Evolutionary conservation across 2,329 filamentous ascomycete species (phyloP).

Genomic region (Sclerotinia glacialis): DNA sequence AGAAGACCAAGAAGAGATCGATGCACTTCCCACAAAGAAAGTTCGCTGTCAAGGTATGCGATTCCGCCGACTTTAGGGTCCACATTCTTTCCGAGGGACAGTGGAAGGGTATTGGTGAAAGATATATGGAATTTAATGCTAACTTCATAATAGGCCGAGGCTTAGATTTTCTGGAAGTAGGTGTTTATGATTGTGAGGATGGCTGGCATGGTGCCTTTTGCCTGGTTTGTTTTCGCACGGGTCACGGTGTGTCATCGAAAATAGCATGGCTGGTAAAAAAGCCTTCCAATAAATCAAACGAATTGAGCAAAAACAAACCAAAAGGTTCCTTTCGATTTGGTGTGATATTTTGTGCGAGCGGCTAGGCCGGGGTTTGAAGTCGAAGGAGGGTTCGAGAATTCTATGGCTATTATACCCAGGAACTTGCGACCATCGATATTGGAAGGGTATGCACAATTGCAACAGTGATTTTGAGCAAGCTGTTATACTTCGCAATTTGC

Average conservation of each 20-base stretch:
- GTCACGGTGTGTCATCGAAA: conserved; percentile 38
- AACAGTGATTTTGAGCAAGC: conserved; percentile 17
- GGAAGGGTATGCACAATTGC: not conserved
- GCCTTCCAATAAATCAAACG: conserved; percentile 37
- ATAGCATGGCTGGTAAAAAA: conserved; percentile 39
- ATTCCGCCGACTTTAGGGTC: not conserved
- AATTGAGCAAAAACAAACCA: conserved; percentile 33
- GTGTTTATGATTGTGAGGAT: conserved; percentile 31
- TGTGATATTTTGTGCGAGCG: conserved; percentile 23
- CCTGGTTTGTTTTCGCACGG: conserved; percentile 30
- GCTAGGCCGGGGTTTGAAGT: not conserved
- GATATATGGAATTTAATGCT: conserved; percentile 21
- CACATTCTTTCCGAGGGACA: not conserved
- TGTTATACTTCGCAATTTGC: conserved; percentile 6
- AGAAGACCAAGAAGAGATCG: conserved; percentile 95
- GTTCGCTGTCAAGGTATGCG: conserved; percentile 86
- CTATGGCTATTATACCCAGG: conserved; percentile 1
- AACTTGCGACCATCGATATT: conserved; percentile 6
- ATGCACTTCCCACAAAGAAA: conserved; percentile 98
- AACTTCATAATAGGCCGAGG: conserved; percentile 35
- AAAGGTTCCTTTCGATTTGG: conserved; percentile 17
- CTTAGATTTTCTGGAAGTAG: conserved; percentile 33
- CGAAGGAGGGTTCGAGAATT: conserved; percentile 8
- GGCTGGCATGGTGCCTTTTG: conserved; percentile 28
- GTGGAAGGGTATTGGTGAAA: not conserved